A percentile compares a stretch with the other conserved stretches of the same genome.
phyloP scores from a whole-genome alignment of 257 asterid species.

The Eustoma russellianum region DNA sequence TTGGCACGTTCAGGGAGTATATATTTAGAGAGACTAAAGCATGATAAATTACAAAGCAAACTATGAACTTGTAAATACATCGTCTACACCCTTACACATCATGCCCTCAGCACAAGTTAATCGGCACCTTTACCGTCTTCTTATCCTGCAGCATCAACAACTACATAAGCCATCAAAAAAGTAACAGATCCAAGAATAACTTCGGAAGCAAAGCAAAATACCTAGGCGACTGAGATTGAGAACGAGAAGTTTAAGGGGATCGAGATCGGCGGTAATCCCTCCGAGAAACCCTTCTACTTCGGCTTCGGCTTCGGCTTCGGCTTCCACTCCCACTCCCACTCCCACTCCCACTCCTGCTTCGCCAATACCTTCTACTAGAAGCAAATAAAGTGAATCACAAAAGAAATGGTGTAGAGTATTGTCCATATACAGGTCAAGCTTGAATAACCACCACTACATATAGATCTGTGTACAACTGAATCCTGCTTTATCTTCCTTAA shows the following conservation, averaged over 20 bases:
- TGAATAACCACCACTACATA: no score
- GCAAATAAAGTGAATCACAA: background rate
- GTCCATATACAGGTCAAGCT: no score
- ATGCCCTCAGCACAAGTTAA: background rate
- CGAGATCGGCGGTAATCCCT: conserved; percentile 38
- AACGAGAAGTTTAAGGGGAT: conserved; percentile 27
- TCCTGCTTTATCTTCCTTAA: no score
- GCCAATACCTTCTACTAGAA: conserved; percentile 45
- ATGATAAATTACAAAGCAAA: no score
- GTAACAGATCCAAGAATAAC: no score
- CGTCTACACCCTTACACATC: background rate
- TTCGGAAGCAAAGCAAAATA: conserved; percentile 13
- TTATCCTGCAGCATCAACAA: conserved; percentile 35
- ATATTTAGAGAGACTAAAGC: no score
- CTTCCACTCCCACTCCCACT: conserved; percentile 19
- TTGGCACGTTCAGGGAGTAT: no score
- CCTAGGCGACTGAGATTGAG: conserved; percentile 63
- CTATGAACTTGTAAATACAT: no score
- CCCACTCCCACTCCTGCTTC: conserved; percentile 68
- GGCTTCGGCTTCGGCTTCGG: conserved; percentile 48
- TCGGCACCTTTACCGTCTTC: conserved; percentile 56
- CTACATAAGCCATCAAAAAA: background rate
- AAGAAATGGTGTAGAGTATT: background rate
- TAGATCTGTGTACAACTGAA: no score
- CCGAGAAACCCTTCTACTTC: conserved; percentile 41